phyloP scores from a whole-genome alignment of 176 grass and related monocot genomes.

The Triticum turgidum region DNA sequence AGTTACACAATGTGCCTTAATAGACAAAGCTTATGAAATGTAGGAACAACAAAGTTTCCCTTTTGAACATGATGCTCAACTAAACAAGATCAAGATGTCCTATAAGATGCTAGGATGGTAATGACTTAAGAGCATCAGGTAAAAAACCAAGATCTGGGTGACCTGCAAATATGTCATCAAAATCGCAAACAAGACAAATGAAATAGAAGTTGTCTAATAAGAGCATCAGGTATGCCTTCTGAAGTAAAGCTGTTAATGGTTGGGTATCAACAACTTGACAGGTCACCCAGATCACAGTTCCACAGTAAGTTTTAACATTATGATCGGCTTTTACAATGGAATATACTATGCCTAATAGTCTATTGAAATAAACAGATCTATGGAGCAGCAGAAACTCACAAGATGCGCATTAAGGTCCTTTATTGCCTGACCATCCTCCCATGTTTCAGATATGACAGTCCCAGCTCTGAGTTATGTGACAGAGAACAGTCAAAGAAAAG shows the following conservation, averaged over 20 bases:
- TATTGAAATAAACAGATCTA: slow-evolving; percentile 17
- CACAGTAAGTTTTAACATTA: slow-evolving; percentile 13
- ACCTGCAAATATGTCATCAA: background rate
- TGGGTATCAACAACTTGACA: slow-evolving; percentile 19
- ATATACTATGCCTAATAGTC: background rate
- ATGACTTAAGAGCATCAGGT: background rate
- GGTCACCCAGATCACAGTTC: slow-evolving; percentile 22
- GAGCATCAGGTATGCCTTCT: slow-evolving; percentile 2
- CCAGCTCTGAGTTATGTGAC: slow-evolving; percentile 70
- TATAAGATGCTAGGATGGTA: slow-evolving; percentile 12
- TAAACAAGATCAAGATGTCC: slow-evolving; percentile 20
- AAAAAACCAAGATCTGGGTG: too few relatives aligned
- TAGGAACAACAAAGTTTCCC: background rate
- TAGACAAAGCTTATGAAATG: slow-evolving; percentile 27
- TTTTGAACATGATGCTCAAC: slow-evolving; percentile 16
- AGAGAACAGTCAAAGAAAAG: slow-evolving; percentile 5
- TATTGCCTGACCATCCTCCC: slow-evolving; percentile 98
- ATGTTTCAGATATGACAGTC: slow-evolving; percentile 95
- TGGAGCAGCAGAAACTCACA: slow-evolving; percentile 50
- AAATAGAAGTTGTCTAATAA: background rate
- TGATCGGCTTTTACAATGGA: background rate
- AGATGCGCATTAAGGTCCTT: slow-evolving; percentile 96
- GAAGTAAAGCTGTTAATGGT: background rate
- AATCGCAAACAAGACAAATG: slow-evolving; percentile 17
- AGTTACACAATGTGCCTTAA: background rate